Base-by-base conservation (phyloP, 495 filamentous ascomycete genomes). In the Daldinia vernicosa region DNA sequence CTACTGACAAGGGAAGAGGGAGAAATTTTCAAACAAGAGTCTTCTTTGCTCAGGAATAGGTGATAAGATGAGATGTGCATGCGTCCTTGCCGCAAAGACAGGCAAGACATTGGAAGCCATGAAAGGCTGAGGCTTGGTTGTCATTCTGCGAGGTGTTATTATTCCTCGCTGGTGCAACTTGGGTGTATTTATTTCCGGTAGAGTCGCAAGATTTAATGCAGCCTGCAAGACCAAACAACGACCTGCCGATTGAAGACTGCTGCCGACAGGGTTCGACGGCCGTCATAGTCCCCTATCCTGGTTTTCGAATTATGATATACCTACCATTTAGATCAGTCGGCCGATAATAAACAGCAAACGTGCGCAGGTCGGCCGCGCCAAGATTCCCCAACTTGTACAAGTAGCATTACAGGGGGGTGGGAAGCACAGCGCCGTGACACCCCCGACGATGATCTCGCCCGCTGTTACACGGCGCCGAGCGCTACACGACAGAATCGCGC, bases 191-290 rank as follows among this genome's bases (percentile, higher is more conserved):
- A 66, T 67, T 67, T 71, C 54, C 51, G 61, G 30, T 57, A 72
- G 70, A 72, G 60, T 73, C 54, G 61, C 66, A 69, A 73, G 61
- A 69, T 73, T 69, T 32, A 27, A 73, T 73, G 70, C 70, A 73
- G 56, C 35, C 56, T 73, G 61, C 70, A 62, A 45, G 61, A 22
- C 57, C 57, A 54, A 59, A 52, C 51, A 68, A 66, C 66, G 65
- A 73, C 70, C 70, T 73, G 70, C 70, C 70, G 70, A 66, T 73
- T 73, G 70, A 73, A 73, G 70, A 69, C 43, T 69, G 64, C 64
- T 17, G 33, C 70, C 62, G 70, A 66, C 70, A 73, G 66, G 70
- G 70, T 73, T 66, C 45, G 57, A 58, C 37, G 52, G 54, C 50
- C 35, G 59, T 62, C 63, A 60, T 63, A 28, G 52, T 63, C 47